Evolutionary conservation across 768 basidiomycete species (phyloP).

Genomic region (Melanogaster broomeanus): DNA sequence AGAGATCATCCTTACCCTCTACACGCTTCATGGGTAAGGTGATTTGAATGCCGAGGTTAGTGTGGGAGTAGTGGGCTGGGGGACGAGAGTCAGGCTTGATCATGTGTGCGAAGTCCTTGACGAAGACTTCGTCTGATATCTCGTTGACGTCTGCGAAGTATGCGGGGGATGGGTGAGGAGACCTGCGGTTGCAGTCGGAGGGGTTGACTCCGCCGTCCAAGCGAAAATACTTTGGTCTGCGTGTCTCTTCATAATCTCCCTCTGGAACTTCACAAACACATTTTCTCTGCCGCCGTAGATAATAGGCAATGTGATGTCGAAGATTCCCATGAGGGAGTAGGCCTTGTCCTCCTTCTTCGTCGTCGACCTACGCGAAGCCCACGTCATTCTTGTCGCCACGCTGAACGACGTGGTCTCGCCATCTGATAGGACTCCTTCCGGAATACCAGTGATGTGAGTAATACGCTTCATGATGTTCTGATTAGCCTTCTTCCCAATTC

Average conservation of each 20-base stretch:
- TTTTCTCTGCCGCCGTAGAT: constrained; percentile 1
- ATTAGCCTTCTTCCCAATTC: neutral
- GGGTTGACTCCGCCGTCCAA: neutral
- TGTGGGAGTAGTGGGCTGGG: neutral
- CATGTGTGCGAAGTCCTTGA: neutral
- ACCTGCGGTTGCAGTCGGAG: neutral
- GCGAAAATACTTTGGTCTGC: constrained; percentile 3
- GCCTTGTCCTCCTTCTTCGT: constrained; percentile 3
- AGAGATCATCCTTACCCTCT: neutral
- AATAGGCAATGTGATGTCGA: neutral
- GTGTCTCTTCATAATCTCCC: neutral
- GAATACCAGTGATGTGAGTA: neutral
- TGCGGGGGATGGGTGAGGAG: constrained; percentile 2
- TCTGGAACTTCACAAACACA: neutral
- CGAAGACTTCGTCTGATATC: neutral
- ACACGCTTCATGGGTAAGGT: constrained; percentile 1
- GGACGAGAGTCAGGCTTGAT: neutral
- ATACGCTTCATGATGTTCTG: neutral
- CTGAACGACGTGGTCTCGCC: neutral
- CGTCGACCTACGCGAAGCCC: neutral
- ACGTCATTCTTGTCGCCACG: constrained; percentile 1
- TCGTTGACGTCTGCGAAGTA: neutral
- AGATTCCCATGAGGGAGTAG: constrained; percentile 6
- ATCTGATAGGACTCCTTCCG: neutral
- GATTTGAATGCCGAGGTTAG: constrained; percentile 1